Conservation (phyloP, 495 filamentous ascomycete species). For the Tuber aestivum region DNA sequence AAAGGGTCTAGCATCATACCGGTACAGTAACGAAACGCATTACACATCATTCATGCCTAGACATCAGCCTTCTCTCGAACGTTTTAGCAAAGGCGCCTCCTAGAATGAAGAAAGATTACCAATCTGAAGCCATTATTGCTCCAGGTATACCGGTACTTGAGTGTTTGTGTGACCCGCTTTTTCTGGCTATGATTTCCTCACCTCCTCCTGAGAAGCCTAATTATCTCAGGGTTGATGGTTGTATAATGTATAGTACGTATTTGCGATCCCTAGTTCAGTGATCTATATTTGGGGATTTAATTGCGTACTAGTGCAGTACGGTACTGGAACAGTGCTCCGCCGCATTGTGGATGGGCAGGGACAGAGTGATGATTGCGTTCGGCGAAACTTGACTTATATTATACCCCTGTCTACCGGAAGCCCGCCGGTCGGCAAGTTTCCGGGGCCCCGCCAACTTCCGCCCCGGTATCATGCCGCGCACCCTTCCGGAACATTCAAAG, state of each 20-base stretch:
- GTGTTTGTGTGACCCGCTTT: neutral
- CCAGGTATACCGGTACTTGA: neutral
- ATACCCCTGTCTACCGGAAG: neutral
- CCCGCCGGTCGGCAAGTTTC: neutral
- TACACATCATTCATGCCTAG: neutral
- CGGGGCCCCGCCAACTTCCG: neutral
- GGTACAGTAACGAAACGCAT: neutral
- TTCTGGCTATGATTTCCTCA: neutral
- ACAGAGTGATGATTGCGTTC: neutral
- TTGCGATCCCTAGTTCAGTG: neutral
- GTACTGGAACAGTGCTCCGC: neutral
- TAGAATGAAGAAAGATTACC: neutral
- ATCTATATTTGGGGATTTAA: neutral
- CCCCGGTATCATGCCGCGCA: neutral
- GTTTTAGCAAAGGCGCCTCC: neutral
- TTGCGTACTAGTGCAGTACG: neutral
- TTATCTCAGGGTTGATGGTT: neutral
- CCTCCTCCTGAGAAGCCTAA: neutral
- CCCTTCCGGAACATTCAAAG: neutral
- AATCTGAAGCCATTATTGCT: neutral
- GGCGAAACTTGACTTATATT: neutral
- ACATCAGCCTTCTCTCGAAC: neutral
- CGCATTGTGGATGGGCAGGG: neutral
- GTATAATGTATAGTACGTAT: neutral
- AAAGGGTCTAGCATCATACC: neutral